Percentiles rank a stretch among this genome's conserved stretches.
Evolutionary conservation across 768 basidiomycete genomes (phyloP).

Genomic region (Collybia mongolica): DNA sequence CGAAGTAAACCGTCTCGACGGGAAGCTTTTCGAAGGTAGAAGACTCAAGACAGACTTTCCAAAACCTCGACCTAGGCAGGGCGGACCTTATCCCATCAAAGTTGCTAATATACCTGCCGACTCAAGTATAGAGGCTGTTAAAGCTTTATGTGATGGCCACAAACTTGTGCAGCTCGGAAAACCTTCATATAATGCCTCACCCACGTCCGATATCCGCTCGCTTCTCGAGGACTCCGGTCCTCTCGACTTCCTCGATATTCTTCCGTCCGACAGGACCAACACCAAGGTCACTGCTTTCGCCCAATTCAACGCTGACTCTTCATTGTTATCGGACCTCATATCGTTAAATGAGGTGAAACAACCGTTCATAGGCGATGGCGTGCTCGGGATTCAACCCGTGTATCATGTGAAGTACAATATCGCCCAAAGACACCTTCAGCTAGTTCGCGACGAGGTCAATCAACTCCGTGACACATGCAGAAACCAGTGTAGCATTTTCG

Average conservation of each 20-base stretch:
- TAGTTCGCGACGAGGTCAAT: conserved; percentile 36
- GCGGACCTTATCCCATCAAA: conserved; percentile 37
- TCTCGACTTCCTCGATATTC: conserved; percentile 36
- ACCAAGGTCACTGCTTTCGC: conserved; percentile 41
- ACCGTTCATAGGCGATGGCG: conserved; percentile 33
- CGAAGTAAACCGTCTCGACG: conserved; percentile 38
- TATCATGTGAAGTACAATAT: conserved; percentile 41
- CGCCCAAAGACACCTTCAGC: conserved; percentile 27
- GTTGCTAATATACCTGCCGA: conserved; percentile 41
- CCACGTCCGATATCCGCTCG: conserved; percentile 29
- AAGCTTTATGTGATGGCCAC: conserved; percentile 27
- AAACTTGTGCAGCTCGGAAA: conserved; percentile 26
- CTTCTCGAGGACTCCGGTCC: conserved; percentile 33
- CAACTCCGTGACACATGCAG: conserved; percentile 20
- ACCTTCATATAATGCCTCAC: conserved; percentile 32
- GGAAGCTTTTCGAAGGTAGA: conserved; percentile 33
- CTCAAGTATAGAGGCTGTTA: conserved; percentile 28
- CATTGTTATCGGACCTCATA: conserved; percentile 22
- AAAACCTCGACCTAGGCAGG: conserved; percentile 30
- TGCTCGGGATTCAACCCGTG: conserved; percentile 35
- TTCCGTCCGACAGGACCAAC: conserved; percentile 27
- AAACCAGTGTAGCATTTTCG: conserved; percentile 31
- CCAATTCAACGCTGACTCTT: conserved; percentile 28
- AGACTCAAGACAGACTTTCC: conserved; percentile 38
- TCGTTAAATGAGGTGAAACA: conserved; percentile 26